Conservation (phyloP, 106 monocot species). For the Triglochin maritima region DNA sequence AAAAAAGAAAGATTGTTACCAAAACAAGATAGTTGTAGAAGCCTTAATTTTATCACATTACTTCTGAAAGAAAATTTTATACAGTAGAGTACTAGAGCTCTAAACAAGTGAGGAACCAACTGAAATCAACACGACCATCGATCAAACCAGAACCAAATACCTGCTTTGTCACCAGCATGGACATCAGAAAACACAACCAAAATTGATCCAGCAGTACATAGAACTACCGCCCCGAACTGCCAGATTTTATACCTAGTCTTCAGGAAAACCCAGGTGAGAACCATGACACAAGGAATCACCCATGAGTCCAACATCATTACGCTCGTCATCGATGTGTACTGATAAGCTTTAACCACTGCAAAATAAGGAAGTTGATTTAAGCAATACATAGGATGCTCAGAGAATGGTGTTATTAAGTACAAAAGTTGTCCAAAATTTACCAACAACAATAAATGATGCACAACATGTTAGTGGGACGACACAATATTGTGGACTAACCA, state of each 20-base stretch:
- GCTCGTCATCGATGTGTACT: slow-evolving; percentile 93
- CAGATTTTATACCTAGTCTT: slow-evolving; percentile 70
- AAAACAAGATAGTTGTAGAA: too few species aligned
- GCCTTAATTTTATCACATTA: too few species aligned
- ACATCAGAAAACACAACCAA: slow-evolving; percentile 92
- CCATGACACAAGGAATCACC: slow-evolving; percentile 79
- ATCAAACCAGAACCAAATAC: slow-evolving; percentile 20
- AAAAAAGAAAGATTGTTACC: too few species aligned
- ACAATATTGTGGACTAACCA: too few species aligned
- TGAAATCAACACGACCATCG: not conserved
- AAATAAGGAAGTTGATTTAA: slow-evolving; percentile 1
- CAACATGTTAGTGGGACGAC: too few species aligned
- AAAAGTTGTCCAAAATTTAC: not conserved
- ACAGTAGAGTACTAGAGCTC: not conserved
- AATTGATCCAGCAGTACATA: slow-evolving; percentile 68
- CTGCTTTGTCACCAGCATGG: slow-evolving; percentile 50
- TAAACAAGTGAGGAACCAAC: not conserved
- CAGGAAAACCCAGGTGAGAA: slow-evolving; percentile 82
- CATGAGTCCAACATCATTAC: slow-evolving; percentile 94
- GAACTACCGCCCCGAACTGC: slow-evolving; percentile 57
- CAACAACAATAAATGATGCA: too few species aligned
- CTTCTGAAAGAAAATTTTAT: not conserved
- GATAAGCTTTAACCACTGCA: slow-evolving; percentile 94
- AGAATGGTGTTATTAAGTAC: not conserved
- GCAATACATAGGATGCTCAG: not conserved